Evolutionary conservation across 2,329 filamentous ascomycete genomes (phyloP).

Genomic region (Calcarisporium arbuscula): DNA sequence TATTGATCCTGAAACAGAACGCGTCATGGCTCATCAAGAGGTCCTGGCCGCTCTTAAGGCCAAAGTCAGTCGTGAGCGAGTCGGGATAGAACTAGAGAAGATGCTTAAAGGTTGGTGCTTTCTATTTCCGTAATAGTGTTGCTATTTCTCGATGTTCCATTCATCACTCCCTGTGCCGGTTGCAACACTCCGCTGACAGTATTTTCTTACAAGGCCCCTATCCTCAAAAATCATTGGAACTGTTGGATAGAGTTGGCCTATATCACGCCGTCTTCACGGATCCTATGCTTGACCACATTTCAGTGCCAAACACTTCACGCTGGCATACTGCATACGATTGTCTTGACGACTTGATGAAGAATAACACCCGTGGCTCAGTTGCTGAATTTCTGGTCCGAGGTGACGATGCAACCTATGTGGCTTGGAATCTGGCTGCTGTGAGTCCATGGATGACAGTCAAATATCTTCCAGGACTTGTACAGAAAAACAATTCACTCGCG

Average conservation of each 20-base stretch:
- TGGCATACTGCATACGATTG: conserved; percentile 62
- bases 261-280: conserved; percentile 72
- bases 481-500: conserved; percentile 47
- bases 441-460: conserved; percentile 61
- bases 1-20: conserved; percentile 64
- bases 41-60: conserved; percentile 72
- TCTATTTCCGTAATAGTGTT: not conserved
- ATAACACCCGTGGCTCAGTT: conserved; percentile 39
- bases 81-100: conserved; percentile 77
- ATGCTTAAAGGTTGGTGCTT: conserved; percentile 8
- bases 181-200: not conserved
- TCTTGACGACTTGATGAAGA: conserved; percentile 44
- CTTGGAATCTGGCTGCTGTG: conserved; percentile 72
- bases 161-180: not conserved
- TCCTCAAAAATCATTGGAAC: conserved; percentile 53
- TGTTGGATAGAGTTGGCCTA: conserved; percentile 61
- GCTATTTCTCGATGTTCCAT: not conserved
- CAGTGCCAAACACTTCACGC: conserved; percentile 48
- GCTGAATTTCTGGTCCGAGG: conserved; percentile 52
- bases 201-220: conserved; percentile 40
- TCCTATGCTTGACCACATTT: conserved; percentile 46
- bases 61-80: conserved; percentile 89
- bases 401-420: conserved; percentile 59
- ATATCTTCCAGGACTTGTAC: conserved; percentile 33
- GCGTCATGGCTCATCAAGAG: conserved; percentile 69